Base-by-base conservation (phyloP, 805 yeast genomes). In the Huiozyma sinensis region DNA sequence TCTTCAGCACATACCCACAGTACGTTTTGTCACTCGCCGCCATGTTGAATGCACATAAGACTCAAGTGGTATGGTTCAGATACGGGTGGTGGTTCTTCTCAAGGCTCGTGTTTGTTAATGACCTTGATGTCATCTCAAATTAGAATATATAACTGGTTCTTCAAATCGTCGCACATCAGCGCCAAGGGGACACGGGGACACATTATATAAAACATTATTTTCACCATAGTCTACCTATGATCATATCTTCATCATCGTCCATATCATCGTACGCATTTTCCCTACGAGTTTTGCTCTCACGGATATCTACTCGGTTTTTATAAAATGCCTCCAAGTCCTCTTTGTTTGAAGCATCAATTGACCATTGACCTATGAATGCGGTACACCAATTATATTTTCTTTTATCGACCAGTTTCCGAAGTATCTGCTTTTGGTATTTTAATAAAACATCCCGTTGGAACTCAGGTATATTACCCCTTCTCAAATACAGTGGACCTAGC, bases 41-140 rank as follows among this genome's bases (percentile, higher is more conserved):
- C 4, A 87, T 90, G 95, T 66, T 80, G 3, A 71, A 71, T 50
- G 95, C 83, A 3, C 97, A 92, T 64, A 70, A 71, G 49, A 78
- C 95, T 1, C 98, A 92, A 61, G 84, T 92, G 84, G 89, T 83
- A 7, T 90, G 97, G 97, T 92, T 82, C 61, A 72, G 98, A 51
- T 84, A 83, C 67, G 81, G 87, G 1, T 92, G 97, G 96, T 68
- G 92, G 57, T 46, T 75, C 6, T 63, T 80, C 11, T 82, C 95
- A 47, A 70, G 89, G 48, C 90, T 87, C 63, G 75, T 85, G 69
- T 78, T 80, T 37, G 74, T 75, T 42, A 89, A 90, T 62, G 88
- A 84, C 54, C 67, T 85, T 29, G 40, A 47, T 10, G 41, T 53
- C 10, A 38, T 49, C 3, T 9, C n/a, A 11, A 31, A 3, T 31